phyloP scores from a whole-genome alignment of 2,329 filamentous ascomycete species.

The Epichloe uncinata region DNA sequence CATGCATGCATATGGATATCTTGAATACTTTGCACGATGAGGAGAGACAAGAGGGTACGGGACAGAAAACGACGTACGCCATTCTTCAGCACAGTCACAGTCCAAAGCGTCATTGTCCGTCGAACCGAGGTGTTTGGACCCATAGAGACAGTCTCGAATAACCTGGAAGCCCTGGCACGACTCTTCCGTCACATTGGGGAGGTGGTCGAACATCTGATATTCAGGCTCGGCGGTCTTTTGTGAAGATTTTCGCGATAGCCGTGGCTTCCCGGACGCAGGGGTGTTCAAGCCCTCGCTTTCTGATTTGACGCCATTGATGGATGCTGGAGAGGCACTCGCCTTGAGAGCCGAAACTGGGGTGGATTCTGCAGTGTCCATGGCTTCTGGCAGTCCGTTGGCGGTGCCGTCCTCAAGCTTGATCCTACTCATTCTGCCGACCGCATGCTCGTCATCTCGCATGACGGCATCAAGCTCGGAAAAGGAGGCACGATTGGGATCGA shows the following conservation, averaged over 20 bases:
- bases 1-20: no score
- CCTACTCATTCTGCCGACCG: slow-evolving; percentile 28
- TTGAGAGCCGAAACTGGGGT: slow-evolving; percentile 22
- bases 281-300: slow-evolving; percentile 28
- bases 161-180: slow-evolving; percentile 66
- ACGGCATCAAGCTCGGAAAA: slow-evolving; percentile 6
- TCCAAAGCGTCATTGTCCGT: slow-evolving; percentile 85
- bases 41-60: no score
- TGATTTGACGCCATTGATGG: slow-evolving; percentile 31
- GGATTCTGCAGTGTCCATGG: slow-evolving; percentile 27
- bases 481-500: background rate
- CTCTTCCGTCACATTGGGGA: slow-evolving; percentile 66
- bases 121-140: slow-evolving; percentile 78
- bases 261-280: slow-evolving; percentile 43
- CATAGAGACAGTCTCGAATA: slow-evolving; percentile 78
- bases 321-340: slow-evolving; percentile 25
- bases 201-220: slow-evolving; percentile 55
- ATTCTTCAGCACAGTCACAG: slow-evolving; percentile 90
- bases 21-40: no score
- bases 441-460: slow-evolving; percentile 30
- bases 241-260: slow-evolving; percentile 58
- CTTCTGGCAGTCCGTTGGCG: slow-evolving; percentile 24
- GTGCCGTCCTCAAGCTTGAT: slow-evolving; percentile 30
- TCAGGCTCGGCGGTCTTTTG: slow-evolving; percentile 50
- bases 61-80: no score